Evolutionary conservation across 78 protist genomes (phyloP), one percentile per base, ranked within the genome.

Genomic region (slime mould (Dictyostelium discoideum)): DNA sequence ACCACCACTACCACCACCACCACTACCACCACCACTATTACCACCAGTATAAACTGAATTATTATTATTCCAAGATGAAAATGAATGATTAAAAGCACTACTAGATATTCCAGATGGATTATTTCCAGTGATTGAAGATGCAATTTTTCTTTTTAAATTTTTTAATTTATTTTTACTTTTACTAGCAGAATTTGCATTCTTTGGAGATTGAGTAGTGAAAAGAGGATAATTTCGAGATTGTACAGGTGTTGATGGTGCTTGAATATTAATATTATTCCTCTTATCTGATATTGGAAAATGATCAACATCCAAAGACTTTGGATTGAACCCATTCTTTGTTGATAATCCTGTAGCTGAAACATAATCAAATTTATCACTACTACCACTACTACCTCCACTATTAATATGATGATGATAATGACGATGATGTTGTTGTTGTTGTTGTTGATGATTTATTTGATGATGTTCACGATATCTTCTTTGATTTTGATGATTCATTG

Each of bases 131-230:
- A 72, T 24, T 5, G 79, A 29, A 11, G 79, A 29, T 26, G 79
- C 37, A 39, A 78, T 22, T 42, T 78, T 78, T 40, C 44, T 39
- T 78, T 78, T 78, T 6, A 78, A 22, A 22, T n/a, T 42, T n/a
- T 42, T 78, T 8, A 78, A 78, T 22, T 20, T 6, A 78, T 78
- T 78, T 72, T 5, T 72, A 24, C 37, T 72, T 22, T 6, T 8
- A 42, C 9, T 9, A 8, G 16, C 5, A 16, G 65, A 42, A 5
- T 5, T 54, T 0, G 65, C 22, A 54, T 54, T 54, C 44, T 78
- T 78, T 40, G 84, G 84, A 0, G 84, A 78, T 78, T 78, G 84
- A 5, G 84, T 78, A 5, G 84, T 78, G 13, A 78, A 78, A 16
- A 46, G 39, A 39, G 84, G 44, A 9, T 39, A 78, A 3, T 48